These are phyloP conservation scores for Neofusicoccum laricinum DNA, from an alignment of 2,329 filamentous ascomycete species.

Conservation along the genomic window DNA sequence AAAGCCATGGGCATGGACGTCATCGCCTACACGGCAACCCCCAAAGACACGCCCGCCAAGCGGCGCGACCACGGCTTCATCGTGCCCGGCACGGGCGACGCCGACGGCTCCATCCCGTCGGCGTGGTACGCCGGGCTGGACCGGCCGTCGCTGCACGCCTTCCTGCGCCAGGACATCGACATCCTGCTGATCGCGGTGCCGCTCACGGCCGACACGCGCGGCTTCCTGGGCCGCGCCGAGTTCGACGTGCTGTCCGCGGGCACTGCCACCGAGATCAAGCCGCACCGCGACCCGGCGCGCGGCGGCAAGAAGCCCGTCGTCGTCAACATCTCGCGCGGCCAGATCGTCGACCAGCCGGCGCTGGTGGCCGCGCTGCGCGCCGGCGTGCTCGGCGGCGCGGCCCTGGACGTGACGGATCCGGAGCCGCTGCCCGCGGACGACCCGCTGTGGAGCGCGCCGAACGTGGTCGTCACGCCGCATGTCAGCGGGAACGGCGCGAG, in stretches of 20 bases:
- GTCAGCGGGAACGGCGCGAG: constrained; percentile 54
- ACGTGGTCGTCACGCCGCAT: constrained; percentile 68
- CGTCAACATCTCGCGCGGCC: constrained; percentile 69
- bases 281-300: background rate
- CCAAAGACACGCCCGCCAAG: constrained; percentile 64
- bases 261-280: background rate
- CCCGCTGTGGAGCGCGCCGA: constrained; percentile 66
- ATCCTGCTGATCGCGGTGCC: constrained; percentile 57
- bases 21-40: constrained; percentile 70
- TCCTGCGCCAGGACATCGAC: constrained; percentile 56
- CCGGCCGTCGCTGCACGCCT: constrained; percentile 50
- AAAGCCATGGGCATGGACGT: constrained; percentile 68
- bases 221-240: constrained; percentile 54
- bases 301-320: constrained; percentile 52
- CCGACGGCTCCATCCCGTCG: constrained; percentile 52
- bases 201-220: constrained; percentile 53
- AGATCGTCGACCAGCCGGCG: constrained; percentile 59
- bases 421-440: constrained; percentile 70
- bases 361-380: constrained; percentile 61
- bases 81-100: constrained; percentile 64
- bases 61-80: constrained; percentile 64
- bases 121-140: constrained; percentile 58
- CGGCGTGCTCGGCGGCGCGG: constrained; percentile 61
- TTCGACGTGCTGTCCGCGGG: constrained; percentile 52
- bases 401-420: constrained; percentile 75